phyloP scores from a whole-genome alignment of 768 basidiomycete species.

The Hypholoma fasciculare region DNA sequence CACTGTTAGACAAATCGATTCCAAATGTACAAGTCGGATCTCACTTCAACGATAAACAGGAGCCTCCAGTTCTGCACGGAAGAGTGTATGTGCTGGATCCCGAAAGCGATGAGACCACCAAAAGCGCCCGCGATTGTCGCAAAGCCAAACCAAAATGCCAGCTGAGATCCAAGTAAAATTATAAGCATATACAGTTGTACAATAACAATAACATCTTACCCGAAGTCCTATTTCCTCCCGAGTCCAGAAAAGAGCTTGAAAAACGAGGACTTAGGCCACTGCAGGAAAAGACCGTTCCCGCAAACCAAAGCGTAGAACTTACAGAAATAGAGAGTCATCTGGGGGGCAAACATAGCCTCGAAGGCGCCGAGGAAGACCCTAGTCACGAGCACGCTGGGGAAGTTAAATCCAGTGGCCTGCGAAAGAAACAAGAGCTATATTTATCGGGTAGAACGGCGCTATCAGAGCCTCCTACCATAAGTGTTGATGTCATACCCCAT shows the following conservation, averaged over 20 bases:
- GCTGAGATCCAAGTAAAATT: constrained; percentile 23
- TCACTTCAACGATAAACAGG: constrained; percentile 74
- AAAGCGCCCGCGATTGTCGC: constrained; percentile 85
- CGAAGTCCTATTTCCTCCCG: constrained; percentile 72
- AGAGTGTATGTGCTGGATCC: constrained; percentile 61
- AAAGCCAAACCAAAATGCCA: constrained; percentile 85
- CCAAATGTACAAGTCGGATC: background rate
- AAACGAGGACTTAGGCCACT: background rate
- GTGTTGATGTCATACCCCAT: constrained; percentile 73
- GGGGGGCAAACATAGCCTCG: constrained; percentile 77
- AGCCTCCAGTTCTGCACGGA: constrained; percentile 57
- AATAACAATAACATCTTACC: constrained; percentile 26
- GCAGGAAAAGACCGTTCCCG: too few species aligned
- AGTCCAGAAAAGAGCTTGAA: constrained; percentile 73
- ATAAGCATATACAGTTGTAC: background rate
- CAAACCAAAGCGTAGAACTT: constrained; percentile 21
- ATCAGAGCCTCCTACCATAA: constrained; percentile 48
- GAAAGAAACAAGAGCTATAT: background rate
- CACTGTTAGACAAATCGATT: background rate
- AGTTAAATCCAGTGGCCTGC: constrained; percentile 62
- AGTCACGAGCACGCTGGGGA: constrained; percentile 55
- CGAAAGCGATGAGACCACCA: constrained; percentile 80
- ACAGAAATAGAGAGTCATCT: constrained; percentile 80
- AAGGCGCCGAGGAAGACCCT: constrained; percentile 73
- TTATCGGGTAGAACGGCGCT: background rate